Evolutionary conservation across 441 rosid genomes (phyloP).

Genomic region (Eruca vesicaria): DNA sequence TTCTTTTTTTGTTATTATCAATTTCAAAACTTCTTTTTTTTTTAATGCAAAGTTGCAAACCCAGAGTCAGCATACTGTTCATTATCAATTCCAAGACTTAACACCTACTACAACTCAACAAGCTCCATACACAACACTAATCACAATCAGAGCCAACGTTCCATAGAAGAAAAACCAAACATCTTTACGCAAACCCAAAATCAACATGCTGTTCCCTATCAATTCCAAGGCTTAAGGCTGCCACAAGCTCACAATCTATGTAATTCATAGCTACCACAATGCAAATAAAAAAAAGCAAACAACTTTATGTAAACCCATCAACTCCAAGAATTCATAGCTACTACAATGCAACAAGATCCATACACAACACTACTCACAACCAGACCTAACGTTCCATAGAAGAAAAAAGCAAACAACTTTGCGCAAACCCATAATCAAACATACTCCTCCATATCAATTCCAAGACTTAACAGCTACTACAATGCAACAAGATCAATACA

Average conservation of each 20-base stretch:
- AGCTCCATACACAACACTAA: background rate
- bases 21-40: no score
- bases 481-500: background rate
- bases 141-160: background rate
- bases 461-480: no score
- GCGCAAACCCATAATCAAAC: no score
- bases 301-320: background rate
- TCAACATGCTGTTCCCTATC: background rate
- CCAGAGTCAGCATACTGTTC: background rate
- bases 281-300: background rate
- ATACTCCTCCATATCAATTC: no score
- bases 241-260: background rate
- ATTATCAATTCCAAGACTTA: background rate
- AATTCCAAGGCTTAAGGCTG: background rate
- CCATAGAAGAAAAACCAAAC: background rate
- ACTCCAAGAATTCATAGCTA: background rate
- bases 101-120: background rate
- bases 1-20: no score
- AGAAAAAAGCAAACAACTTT: conserved; percentile 7
- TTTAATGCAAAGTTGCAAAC: no score
- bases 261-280: background rate
- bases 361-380: background rate
- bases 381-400: background rate
- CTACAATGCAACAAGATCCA: background rate
- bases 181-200: background rate